Conservation (phyloP, 2,329 filamentous ascomycete species). For the Chaetomiaceae sp. region DNA sequence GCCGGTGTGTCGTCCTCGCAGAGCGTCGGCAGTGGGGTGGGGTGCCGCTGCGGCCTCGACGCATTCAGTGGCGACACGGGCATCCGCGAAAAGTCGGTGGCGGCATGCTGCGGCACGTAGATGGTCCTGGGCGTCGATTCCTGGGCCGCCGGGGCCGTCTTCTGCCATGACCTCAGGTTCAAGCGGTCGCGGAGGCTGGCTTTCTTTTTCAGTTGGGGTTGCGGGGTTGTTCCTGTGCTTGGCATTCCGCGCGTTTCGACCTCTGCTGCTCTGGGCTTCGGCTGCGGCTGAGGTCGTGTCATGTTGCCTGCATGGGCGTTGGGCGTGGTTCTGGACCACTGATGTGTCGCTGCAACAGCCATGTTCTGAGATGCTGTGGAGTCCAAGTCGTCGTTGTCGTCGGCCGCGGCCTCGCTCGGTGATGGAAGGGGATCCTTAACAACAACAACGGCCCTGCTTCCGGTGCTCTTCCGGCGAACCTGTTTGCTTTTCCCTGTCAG, state of each 20-base stretch:
- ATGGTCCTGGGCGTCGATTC: conserved; percentile 19
- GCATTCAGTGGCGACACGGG: conserved; percentile 18
- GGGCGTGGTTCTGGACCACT: background rate
- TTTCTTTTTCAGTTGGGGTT: conserved; percentile 21
- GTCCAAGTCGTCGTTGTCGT: too few species aligned
- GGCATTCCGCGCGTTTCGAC: conserved; percentile 4
- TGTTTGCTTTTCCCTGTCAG: background rate
- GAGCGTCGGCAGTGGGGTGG: conserved; percentile 4
- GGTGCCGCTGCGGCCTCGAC: background rate
- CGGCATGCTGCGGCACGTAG: conserved; percentile 30
- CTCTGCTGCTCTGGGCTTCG: background rate
- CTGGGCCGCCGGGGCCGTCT: conserved; percentile 12
- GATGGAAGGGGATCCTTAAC: too few species aligned
- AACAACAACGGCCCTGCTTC: too few species aligned
- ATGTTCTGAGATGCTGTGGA: background rate
- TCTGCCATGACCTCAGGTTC: conserved; percentile 22
- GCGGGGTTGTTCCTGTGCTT: conserved; percentile 3
- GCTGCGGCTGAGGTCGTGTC: conserved; percentile 13
- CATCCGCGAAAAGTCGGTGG: conserved; percentile 30
- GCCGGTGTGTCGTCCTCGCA: conserved; percentile 3
- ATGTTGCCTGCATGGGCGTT: conserved; percentile 6
- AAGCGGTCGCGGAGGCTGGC: conserved; percentile 24
- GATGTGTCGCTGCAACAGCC: background rate
- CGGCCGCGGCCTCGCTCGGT: background rate
- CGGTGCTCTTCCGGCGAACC: too few species aligned